Percentiles rank a stretch among this genome's conserved stretches.
Conservation (phyloP, 352 stramenopile species). For the Globisporangium uncinulatum region DNA sequence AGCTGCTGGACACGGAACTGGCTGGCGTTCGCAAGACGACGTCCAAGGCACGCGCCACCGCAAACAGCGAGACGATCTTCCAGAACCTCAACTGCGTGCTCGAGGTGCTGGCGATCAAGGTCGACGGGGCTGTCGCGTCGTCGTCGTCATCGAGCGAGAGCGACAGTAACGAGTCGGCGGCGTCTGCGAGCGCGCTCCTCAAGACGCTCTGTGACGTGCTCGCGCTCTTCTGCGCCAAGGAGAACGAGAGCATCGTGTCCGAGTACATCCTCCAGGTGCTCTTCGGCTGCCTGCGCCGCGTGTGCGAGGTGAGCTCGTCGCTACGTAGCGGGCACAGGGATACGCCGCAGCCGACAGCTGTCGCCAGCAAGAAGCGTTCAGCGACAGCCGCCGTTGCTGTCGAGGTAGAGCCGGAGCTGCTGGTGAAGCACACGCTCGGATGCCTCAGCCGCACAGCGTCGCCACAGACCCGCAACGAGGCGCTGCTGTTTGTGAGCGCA, state of each 20-base stretch:
- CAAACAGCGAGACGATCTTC: conserved; percentile 18
- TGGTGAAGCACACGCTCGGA: conserved; percentile 77
- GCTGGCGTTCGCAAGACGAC: neutral
- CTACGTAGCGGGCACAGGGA: neutral
- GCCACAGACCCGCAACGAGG: conserved; percentile 76
- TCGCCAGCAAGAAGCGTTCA: neutral
- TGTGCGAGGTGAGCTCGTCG: conserved; percentile 42
- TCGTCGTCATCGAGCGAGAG: conserved; percentile 12
- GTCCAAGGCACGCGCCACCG: neutral
- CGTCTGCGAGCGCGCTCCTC: conserved; percentile 33
- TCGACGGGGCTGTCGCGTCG: conserved; percentile 25
- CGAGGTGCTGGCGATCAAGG: conserved; percentile 70
- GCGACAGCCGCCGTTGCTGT: conserved; percentile 11
- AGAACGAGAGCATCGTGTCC: conserved; percentile 48
- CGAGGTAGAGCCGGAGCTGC: conserved; percentile 42
- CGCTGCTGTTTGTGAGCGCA: conserved; percentile 73
- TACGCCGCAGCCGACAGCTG: neutral
- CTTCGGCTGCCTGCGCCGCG: conserved; percentile 66
- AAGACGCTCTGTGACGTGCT: conserved; percentile 55
- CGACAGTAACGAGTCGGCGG: conserved; percentile 21
- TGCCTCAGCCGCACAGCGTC: conserved; percentile 62
- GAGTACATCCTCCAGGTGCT: conserved; percentile 82
- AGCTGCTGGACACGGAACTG: conserved; percentile 43
- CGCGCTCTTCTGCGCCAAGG: conserved; percentile 42
- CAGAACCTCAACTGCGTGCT: conserved; percentile 67